Conservation (phyloP, 257 asterid species). For the Ehretia macrophylla region DNA sequence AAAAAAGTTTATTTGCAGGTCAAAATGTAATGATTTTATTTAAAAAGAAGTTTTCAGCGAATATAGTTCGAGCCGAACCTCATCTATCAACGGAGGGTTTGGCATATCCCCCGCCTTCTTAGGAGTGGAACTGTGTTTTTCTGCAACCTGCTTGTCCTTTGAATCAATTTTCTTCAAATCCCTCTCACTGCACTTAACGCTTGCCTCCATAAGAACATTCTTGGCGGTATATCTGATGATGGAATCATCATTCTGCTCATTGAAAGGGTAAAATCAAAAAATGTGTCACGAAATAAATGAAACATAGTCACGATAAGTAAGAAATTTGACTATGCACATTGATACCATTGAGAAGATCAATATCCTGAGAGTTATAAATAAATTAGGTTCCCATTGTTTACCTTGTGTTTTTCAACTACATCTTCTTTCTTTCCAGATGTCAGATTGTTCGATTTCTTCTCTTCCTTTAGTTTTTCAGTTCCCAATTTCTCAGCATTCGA, state of each 20-base stretch:
- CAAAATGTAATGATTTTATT: neutral
- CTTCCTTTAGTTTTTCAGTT: neutral
- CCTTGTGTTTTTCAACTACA: neutral
- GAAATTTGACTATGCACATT: neutral
- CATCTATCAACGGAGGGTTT: neutral
- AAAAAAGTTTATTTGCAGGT: neutral
- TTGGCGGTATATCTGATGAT: conserved; percentile 10
- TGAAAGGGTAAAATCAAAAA: neutral
- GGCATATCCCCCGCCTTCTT: neutral
- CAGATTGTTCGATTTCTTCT: conserved; percentile 3
- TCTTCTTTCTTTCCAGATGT: conserved; percentile 6
- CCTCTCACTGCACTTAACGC: conserved; percentile 8
- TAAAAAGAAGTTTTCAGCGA: neutral
- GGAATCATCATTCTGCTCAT: conserved; percentile 15
- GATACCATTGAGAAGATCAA: neutral
- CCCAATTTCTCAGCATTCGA: conserved; percentile 1
- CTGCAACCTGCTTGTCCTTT: conserved; percentile 13
- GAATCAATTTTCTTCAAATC: conserved; percentile 9
- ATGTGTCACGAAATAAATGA: neutral
- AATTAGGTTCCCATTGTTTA: neutral
- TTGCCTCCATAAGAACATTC: conserved; percentile 14
- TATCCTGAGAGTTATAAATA: neutral
- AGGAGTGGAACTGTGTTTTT: neutral
- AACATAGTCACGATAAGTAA: too few relatives aligned
- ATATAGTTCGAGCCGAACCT: neutral